Conservation (phyloP, 78 protist genomes). For the Tieghemostelium lacteum region DNA sequence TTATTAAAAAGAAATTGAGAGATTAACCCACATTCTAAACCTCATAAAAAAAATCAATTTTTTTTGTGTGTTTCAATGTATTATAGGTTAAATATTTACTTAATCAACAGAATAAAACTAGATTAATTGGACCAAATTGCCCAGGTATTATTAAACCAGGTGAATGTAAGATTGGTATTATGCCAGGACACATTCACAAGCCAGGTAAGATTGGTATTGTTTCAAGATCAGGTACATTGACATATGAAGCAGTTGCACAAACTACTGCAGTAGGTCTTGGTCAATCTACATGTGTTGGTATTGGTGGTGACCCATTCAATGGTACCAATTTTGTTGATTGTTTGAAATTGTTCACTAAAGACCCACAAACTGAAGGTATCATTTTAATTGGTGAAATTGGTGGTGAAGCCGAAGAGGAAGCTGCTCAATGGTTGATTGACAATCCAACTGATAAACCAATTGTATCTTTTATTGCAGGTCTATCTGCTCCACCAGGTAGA, state of each 20-base stretch:
- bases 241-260: constrained; percentile 99
- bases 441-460: constrained; percentile 93
- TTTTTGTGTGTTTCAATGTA: background rate
- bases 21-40: background rate
- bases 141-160: constrained; percentile 99
- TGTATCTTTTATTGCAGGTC: constrained; percentile 97
- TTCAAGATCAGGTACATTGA: constrained; percentile 99
- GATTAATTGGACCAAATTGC: constrained; percentile 99
- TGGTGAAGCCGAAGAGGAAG: constrained; percentile 99
- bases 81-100: constrained; percentile 91
- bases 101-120: constrained; percentile 86
- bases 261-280: constrained; percentile 97
- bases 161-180: constrained; percentile 99
- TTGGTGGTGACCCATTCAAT: constrained; percentile 99
- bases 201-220: constrained; percentile 98
- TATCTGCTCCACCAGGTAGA: constrained; percentile 99
- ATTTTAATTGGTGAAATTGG: constrained; percentile 99
- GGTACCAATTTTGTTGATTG: constrained; percentile 99
- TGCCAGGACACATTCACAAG: constrained; percentile 99
- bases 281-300: constrained; percentile 98
- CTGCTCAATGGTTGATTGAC: constrained; percentile 94
- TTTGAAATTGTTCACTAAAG: constrained; percentile 91
- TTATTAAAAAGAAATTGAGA: no score
- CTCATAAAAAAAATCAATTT: background rate
- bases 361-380: constrained; percentile 97